phyloP scores from a whole-genome alignment of 2,329 filamentous ascomycete species.

The Ceratocystis destructans region DNA sequence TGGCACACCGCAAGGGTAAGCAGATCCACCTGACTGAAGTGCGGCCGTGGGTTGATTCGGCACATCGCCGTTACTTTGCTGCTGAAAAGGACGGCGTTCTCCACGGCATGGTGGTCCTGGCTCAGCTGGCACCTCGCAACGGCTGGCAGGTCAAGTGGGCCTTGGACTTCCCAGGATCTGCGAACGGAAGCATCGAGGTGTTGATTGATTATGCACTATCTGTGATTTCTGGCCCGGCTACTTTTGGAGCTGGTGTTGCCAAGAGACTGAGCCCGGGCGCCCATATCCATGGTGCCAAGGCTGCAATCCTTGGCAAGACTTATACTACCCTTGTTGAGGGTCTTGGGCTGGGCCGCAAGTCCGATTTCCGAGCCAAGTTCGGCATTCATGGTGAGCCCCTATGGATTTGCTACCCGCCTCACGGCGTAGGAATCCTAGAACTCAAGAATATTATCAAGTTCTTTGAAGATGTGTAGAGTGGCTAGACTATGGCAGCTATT shows the following conservation, averaged over 20 bases:
- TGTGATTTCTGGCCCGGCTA: conserved; percentile 45
- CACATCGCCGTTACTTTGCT: conserved; percentile 76
- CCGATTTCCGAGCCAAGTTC: conserved; percentile 81
- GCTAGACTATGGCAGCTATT: not conserved
- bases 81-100: conserved; percentile 62
- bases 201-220: conserved; percentile 58
- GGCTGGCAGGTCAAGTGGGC: conserved; percentile 94
- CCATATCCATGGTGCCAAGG: conserved; percentile 65
- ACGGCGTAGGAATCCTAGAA: conserved; percentile 69
- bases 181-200: conserved; percentile 77
- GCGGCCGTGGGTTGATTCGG: conserved; percentile 70
- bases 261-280: conserved; percentile 62
- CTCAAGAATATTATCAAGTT: conserved; percentile 79
- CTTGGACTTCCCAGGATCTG: conserved; percentile 78
- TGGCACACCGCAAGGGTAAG: conserved; percentile 60
- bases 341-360: conserved; percentile 69
- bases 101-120: conserved; percentile 65
- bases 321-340: conserved; percentile 74
- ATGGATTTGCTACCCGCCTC: conserved; percentile 80
- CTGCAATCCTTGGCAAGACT: conserved; percentile 67
- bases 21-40: conserved; percentile 89
- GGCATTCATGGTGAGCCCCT: conserved; percentile 71
- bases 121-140: conserved; percentile 63
- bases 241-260: conserved; percentile 75
- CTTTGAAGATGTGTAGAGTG: conserved; percentile 53